phyloP scores from a whole-genome alignment of 805 yeast species.

The Suhomyces faveliae region DNA sequence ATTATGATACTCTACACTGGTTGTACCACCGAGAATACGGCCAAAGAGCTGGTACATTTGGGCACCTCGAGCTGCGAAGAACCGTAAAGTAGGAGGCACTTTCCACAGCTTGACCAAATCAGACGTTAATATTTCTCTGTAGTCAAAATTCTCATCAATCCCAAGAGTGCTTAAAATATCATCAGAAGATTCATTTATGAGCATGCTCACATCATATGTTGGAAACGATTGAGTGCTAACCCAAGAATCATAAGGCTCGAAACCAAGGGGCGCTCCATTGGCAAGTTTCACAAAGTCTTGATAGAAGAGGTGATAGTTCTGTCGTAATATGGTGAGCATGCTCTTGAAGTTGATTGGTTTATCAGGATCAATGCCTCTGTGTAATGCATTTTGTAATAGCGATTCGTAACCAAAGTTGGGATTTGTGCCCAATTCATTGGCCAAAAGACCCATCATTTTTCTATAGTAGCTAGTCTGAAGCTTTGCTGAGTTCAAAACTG shows the following conservation, averaged over 20 bases:
- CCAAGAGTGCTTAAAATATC: constrained; percentile 6
- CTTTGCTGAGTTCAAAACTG: constrained; percentile 50
- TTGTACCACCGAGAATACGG: constrained; percentile 34
- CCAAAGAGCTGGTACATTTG: constrained; percentile 42
- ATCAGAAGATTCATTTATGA: constrained; percentile 2
- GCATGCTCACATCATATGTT: constrained; percentile 6
- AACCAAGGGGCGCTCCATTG: constrained; percentile 45
- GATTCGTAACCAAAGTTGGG: constrained; percentile 37
- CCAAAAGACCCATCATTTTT: constrained; percentile 42
- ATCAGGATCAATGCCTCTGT: constrained; percentile 50
- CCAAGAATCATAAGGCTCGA: constrained; percentile 37
- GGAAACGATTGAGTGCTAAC: constrained; percentile 10
- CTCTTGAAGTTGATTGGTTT: constrained; percentile 44
- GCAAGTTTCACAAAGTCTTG: constrained; percentile 47
- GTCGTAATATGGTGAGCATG: constrained; percentile 37
- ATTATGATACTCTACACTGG: constrained; percentile 55
- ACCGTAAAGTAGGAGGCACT: constrained; percentile 53
- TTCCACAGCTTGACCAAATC: constrained; percentile 46
- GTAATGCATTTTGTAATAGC: constrained; percentile 45
- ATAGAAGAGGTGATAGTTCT: constrained; percentile 32
- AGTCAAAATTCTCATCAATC: constrained; percentile 13
- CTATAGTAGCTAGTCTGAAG: constrained; percentile 64
- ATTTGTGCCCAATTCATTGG: constrained; percentile 15
- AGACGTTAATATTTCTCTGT: constrained; percentile 19
- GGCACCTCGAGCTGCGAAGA: constrained; percentile 54